phyloP scores from a whole-genome alignment of 2,329 filamentous ascomycete species.

The Emergomyces pasteurianus region DNA sequence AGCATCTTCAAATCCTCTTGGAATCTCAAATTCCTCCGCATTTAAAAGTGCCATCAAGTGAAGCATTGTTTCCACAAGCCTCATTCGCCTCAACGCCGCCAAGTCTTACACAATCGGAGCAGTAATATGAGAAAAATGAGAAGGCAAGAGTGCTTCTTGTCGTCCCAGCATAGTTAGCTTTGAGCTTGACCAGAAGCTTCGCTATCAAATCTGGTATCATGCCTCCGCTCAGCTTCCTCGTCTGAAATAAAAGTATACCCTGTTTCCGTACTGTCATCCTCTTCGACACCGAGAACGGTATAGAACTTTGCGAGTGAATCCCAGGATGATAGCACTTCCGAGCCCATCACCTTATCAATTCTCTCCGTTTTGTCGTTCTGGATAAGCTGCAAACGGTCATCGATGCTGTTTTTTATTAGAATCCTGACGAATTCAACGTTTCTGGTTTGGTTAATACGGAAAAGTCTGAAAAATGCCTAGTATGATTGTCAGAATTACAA shows the following conservation, averaged over 20 bases:
- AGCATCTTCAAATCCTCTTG: neutral
- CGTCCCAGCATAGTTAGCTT: neutral
- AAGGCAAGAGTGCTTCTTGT: neutral
- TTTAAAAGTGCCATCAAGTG: neutral
- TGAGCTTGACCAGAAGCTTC: neutral
- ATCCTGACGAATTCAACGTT: slow-evolving; percentile 49
- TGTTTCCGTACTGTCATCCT: slow-evolving; percentile 3
- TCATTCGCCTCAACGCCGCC: neutral
- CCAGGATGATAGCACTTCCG: slow-evolving; percentile 11
- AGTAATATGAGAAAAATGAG: neutral
- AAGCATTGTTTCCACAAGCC: neutral
- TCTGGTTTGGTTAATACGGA: slow-evolving; percentile 52
- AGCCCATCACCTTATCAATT: slow-evolving; percentile 17
- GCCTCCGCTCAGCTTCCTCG: neutral
- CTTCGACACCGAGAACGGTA: slow-evolving; percentile 5
- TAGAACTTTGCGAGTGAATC: slow-evolving; percentile 5
- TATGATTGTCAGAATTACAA: neutral
- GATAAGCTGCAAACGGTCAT: slow-evolving; percentile 43
- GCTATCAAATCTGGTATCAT: neutral
- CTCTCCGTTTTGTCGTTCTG: slow-evolving; percentile 41
- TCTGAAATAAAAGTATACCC: slow-evolving; percentile 3
- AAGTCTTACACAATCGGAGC: too few relatives aligned
- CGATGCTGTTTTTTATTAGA: slow-evolving; percentile 44
- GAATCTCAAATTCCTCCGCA: neutral
- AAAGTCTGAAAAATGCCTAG: slow-evolving; percentile 45